phyloP scores from a whole-genome alignment of 163 green algal genomes.

The Scenedesmus sp. region DNA sequence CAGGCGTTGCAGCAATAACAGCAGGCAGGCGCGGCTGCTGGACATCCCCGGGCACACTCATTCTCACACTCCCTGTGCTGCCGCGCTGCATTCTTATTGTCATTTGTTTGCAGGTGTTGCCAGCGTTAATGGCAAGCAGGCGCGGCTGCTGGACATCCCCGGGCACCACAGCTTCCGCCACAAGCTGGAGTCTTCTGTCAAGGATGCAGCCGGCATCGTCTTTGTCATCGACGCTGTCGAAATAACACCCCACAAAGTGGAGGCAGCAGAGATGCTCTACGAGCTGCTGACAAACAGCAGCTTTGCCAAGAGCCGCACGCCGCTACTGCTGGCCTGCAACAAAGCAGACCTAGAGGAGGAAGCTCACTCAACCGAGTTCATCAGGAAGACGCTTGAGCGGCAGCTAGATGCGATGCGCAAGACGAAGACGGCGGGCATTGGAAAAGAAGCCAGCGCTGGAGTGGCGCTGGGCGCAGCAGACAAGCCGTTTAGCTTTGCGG shows the following conservation, averaged over 20 bases:
- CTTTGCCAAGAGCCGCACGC: constrained; percentile 51
- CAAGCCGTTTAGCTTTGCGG: constrained; percentile 54
- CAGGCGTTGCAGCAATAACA: neutral
- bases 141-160: constrained; percentile 64
- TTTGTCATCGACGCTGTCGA: constrained; percentile 70
- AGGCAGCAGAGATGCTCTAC: constrained; percentile 73
- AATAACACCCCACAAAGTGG: constrained; percentile 60
- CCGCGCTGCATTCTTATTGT: neutral
- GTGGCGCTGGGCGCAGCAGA: constrained; percentile 58
- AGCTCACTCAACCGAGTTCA: constrained; percentile 69
- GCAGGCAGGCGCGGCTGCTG: constrained; percentile 48
- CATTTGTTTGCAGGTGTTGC: neutral
- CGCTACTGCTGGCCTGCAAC: constrained; percentile 72
- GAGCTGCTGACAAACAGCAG: constrained; percentile 62
- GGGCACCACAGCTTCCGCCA: constrained; percentile 58
- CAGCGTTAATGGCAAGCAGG: constrained; percentile 5
- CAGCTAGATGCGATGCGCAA: constrained; percentile 75
- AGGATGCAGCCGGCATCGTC: constrained; percentile 62
- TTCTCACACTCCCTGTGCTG: neutral
- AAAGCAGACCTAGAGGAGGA: constrained; percentile 69
- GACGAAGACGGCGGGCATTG: constrained; percentile 56
- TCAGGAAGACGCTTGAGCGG: constrained; percentile 65
- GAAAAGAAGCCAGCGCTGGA: constrained; percentile 42
- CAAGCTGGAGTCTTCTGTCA: constrained; percentile 50
- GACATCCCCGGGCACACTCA: constrained; percentile 66